A percentile compares a stretch with the other conserved stretches of the same genome.
phyloP scores from a whole-genome alignment of 164 flowering plant species.

The Platanus orientalis region DNA sequence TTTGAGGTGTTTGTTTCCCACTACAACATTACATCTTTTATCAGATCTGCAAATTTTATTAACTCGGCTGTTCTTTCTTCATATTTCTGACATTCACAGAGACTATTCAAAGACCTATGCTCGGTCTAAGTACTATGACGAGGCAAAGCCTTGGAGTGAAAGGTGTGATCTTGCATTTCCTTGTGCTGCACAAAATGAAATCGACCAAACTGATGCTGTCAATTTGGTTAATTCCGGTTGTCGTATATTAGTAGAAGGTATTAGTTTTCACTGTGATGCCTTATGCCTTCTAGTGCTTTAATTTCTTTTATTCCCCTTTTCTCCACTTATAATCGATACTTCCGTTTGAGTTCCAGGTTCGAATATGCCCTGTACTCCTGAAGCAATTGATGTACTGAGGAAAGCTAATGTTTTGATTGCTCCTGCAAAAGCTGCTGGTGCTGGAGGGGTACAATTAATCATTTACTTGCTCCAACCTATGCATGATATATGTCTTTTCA shows the following conservation, averaged over 20 bases:
- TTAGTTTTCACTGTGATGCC: conserved; percentile 3
- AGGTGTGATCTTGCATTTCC: conserved; percentile 96
- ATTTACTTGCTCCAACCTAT: neutral
- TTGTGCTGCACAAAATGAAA: conserved; percentile 95
- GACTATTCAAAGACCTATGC: conserved; percentile 95
- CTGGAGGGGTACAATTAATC: conserved; percentile 74
- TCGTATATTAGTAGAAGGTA: conserved; percentile 92
- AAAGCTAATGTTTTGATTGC: conserved; percentile 89
- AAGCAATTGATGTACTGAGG: conserved; percentile 81
- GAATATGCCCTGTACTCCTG: conserved; percentile 94
- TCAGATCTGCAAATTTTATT: neutral
- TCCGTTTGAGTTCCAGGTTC: conserved; percentile 56
- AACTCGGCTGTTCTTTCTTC: neutral
- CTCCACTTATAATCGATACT: neutral
- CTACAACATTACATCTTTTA: neutral
- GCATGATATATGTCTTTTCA: too few relatives aligned
- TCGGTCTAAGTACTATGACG: conserved; percentile 89
- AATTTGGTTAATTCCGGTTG: conserved; percentile 93
- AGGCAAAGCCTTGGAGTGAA: conserved; percentile 97
- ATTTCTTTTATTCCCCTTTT: neutral
- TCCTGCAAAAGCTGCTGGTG: conserved; percentile 97
- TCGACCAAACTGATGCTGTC: conserved; percentile 91
- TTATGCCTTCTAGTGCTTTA: neutral
- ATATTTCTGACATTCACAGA: conserved; percentile 41
- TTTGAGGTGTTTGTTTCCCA: conserved; percentile 48